These are phyloP conservation scores for Podospora australis DNA, from an alignment of 495 filamentous ascomycete species.

Conservation along the genomic window DNA sequence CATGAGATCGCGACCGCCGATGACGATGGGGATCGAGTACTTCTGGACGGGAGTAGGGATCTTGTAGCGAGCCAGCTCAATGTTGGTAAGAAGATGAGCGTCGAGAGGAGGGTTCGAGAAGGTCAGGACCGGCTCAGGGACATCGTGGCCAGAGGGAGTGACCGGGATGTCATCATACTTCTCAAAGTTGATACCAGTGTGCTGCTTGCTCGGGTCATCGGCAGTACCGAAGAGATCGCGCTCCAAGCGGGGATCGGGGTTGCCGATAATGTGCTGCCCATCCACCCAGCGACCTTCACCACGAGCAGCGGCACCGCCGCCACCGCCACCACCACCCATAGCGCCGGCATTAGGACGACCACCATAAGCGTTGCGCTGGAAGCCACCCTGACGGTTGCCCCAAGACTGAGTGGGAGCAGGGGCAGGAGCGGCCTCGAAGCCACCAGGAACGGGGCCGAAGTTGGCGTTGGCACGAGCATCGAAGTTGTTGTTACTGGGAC, in stretches of 20 bases:
- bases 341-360: constrained; percentile 56
- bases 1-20: constrained; percentile 95
- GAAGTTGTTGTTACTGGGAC: constrained; percentile 36
- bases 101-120: constrained; percentile 95
- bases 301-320: constrained; percentile 50
- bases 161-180: constrained; percentile 99
- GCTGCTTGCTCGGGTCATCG: constrained; percentile 90
- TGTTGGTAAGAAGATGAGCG: constrained; percentile 84
- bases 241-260: constrained; percentile 79
- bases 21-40: constrained; percentile 96
- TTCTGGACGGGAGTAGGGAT: constrained; percentile 95
- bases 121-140: constrained; percentile 80
- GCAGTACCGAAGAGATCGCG: constrained; percentile 91
- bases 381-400: constrained; percentile 24
- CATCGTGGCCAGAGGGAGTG: constrained; percentile 88
- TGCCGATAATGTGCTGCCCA: constrained; percentile 90
- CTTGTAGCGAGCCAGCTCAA: constrained; percentile 86
- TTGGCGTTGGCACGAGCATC: constrained; percentile 30
- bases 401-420: constrained; percentile 16
- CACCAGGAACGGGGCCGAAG: not conserved
- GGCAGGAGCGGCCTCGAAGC: constrained; percentile 20
- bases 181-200: constrained; percentile 98
- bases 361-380: constrained; percentile 57
- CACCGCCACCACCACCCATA: constrained; percentile 46
- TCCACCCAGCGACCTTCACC: constrained; percentile 95